phyloP scores from a whole-genome alignment of 2,329 filamentous ascomycete species.

The Fusarium subglutinans region DNA sequence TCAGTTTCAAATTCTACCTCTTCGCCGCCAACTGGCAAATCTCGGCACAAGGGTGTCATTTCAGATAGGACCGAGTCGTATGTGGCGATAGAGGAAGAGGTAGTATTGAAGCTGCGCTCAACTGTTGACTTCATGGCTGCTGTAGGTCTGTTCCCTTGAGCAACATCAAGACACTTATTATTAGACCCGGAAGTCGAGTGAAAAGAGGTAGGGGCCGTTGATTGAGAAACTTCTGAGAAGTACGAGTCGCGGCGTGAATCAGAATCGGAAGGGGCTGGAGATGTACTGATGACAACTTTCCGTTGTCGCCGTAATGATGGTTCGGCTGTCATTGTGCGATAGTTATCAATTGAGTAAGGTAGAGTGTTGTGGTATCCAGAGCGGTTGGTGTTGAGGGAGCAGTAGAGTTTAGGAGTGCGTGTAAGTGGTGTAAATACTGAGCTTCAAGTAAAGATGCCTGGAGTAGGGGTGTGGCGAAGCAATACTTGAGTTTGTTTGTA shows the following conservation, averaged over 20 bases:
- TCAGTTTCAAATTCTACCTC: constrained; percentile 36
- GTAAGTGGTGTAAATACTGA: constrained; percentile 18
- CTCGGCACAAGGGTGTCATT: constrained; percentile 40
- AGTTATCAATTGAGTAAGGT: constrained; percentile 2
- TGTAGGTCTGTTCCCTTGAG: constrained; percentile 21
- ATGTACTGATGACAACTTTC: constrained; percentile 39
- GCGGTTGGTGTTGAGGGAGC: not conserved
- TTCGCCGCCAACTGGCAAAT: constrained; percentile 36
- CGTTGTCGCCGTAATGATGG: constrained; percentile 38
- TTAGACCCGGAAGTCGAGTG: constrained; percentile 39
- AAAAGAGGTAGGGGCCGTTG: constrained; percentile 44
- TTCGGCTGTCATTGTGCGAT: constrained; percentile 29
- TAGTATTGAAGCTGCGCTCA: constrained; percentile 31
- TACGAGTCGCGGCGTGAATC: constrained; percentile 43
- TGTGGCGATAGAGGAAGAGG: constrained; percentile 73
- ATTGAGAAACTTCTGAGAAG: constrained; percentile 41
- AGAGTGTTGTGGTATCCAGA: constrained; percentile 2
- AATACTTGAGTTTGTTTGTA: constrained; percentile 7
- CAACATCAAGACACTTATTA: constrained; percentile 28
- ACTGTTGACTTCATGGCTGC: constrained; percentile 11
- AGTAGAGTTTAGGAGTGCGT: constrained; percentile 14
- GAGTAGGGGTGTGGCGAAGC: constrained; percentile 1
- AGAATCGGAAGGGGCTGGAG: constrained; percentile 39
- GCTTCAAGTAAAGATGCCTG: constrained; percentile 4
- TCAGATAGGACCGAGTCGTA: constrained; percentile 75